Conservation (phyloP, 2,329 filamentous ascomycete genomes). For the Dactylonectria macrodidyma region DNA sequence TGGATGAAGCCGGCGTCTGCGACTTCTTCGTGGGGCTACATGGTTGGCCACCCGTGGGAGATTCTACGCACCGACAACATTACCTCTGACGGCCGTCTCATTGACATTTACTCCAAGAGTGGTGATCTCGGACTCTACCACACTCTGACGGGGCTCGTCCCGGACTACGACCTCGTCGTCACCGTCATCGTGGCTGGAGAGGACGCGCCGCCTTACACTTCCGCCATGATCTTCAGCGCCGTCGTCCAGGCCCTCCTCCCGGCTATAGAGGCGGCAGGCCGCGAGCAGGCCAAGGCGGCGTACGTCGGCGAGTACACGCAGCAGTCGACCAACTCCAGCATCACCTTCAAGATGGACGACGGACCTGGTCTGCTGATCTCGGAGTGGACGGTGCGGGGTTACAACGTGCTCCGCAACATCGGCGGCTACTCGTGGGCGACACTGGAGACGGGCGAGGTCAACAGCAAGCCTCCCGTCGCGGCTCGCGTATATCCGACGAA, state of each 20-base stretch:
- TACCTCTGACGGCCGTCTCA: slow-evolving; percentile 55
- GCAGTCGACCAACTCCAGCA: slow-evolving; percentile 55
- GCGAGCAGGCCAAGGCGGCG: slow-evolving; percentile 50
- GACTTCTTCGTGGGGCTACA: slow-evolving; percentile 55
- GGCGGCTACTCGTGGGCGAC: slow-evolving; percentile 44
- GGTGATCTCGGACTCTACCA: slow-evolving; percentile 61
- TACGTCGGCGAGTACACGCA: slow-evolving; percentile 59
- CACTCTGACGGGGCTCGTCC: slow-evolving; percentile 57
- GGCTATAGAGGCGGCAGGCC: slow-evolving; percentile 59
- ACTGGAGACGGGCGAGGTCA: slow-evolving; percentile 27
- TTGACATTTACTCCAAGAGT: slow-evolving; percentile 64
- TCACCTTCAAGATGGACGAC: slow-evolving; percentile 56
- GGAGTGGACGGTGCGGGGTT: slow-evolving; percentile 57
- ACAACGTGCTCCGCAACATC: slow-evolving; percentile 57
- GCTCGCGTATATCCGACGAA: slow-evolving; percentile 52
- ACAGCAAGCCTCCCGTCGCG: slow-evolving; percentile 33
- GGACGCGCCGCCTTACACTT: slow-evolving; percentile 38
- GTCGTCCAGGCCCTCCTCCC: slow-evolving; percentile 56
- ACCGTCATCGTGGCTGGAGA: slow-evolving; percentile 57
- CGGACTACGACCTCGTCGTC: slow-evolving; percentile 62
- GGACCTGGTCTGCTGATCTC: slow-evolving; percentile 57
- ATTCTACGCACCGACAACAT: slow-evolving; percentile 58
- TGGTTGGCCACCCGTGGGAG: slow-evolving; percentile 64
- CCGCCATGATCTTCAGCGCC: slow-evolving; percentile 44
- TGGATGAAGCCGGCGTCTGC: slow-evolving; percentile 62